phyloP scores from a whole-genome alignment of 2,329 filamentous ascomycete species.

The Neoarthrinium moseri region DNA sequence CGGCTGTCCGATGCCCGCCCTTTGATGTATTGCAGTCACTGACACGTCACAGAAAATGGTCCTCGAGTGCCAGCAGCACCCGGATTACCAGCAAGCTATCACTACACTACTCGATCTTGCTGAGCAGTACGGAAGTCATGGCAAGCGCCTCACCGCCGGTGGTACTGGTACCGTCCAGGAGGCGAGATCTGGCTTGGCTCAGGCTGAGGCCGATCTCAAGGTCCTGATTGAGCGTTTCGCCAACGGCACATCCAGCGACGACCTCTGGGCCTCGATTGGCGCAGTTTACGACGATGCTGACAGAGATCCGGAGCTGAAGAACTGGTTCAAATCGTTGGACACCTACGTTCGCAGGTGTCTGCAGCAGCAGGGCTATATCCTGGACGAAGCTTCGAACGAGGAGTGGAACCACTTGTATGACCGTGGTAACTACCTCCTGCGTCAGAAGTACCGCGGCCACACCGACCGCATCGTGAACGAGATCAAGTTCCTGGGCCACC shows the following conservation, averaged over 20 bases:
- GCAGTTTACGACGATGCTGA: conserved; percentile 86
- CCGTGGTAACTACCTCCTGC: conserved; percentile 79
- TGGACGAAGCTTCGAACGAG: conserved; percentile 74
- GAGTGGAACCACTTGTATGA: conserved; percentile 88
- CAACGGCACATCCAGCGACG: conserved; percentile 86
- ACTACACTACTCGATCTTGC: conserved; percentile 81
- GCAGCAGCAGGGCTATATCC: conserved; percentile 86
- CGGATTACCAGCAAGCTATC: conserved; percentile 91
- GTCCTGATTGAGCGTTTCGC: conserved; percentile 92
- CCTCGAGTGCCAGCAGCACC: conserved; percentile 91
- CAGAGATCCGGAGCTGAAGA: conserved; percentile 77
- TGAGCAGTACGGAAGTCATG: conserved; percentile 80
- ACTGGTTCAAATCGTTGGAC: conserved; percentile 84
- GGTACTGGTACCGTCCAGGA: conserved; percentile 69
- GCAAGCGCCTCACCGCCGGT: conserved; percentile 62
- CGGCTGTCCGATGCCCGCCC: neutral
- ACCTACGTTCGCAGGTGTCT: conserved; percentile 78
- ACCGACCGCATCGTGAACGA: conserved; percentile 87
- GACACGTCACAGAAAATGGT: conserved; percentile 75
- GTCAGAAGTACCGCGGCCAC: conserved; percentile 82
- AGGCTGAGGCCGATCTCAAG: conserved; percentile 79
- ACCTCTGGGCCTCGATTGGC: conserved; percentile 81
- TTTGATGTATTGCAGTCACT: conserved; percentile 10
- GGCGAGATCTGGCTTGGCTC: conserved; percentile 64
- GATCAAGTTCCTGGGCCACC: conserved; percentile 81